Conservation (phyloP, 1,139 yeast species). For the Candida tetrigidarum region DNA sequence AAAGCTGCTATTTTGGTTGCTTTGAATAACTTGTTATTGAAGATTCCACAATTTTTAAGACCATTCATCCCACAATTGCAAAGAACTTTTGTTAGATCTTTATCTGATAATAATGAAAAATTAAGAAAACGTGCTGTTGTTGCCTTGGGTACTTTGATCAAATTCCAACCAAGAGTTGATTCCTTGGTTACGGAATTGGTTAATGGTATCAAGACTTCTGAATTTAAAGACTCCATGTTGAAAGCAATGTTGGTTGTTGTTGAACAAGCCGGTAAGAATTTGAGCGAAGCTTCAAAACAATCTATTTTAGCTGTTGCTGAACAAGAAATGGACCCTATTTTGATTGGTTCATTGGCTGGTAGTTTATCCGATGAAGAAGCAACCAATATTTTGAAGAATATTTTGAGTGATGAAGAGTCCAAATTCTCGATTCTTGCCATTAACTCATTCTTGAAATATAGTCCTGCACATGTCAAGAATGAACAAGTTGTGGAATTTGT, state of each 20-base stretch:
- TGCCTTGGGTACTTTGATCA: slow-evolving; percentile 86
- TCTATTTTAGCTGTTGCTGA: slow-evolving; percentile 77
- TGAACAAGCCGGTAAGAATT: slow-evolving; percentile 73
- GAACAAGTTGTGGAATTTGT: slow-evolving; percentile 38
- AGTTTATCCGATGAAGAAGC: slow-evolving; percentile 72
- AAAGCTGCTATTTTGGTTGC: slow-evolving; percentile 92
- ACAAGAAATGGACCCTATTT: slow-evolving; percentile 67
- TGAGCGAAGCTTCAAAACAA: slow-evolving; percentile 74
- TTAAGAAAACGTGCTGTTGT: slow-evolving; percentile 87
- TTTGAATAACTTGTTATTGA: slow-evolving; percentile 72
- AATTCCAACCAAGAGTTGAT: slow-evolving; percentile 92
- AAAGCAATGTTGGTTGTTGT: slow-evolving; percentile 87
- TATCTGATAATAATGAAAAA: slow-evolving; percentile 75
- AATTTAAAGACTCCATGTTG: slow-evolving; percentile 81
- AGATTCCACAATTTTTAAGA: slow-evolving; percentile 89
- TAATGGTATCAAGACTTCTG: slow-evolving; percentile 66
- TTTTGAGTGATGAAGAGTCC: slow-evolving; percentile 57
- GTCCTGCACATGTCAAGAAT: slow-evolving; percentile 54
- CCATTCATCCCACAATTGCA: slow-evolving; percentile 98
- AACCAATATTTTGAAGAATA: slow-evolving; percentile 56
- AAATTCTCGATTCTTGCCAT: slow-evolving; percentile 73
- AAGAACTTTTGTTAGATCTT: slow-evolving; percentile 92
- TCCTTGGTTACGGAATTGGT: slow-evolving; percentile 87
- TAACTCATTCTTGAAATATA: slow-evolving; percentile 80
- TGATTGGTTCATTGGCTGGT: slow-evolving; percentile 77